Evolutionary conservation across 2,329 filamentous ascomycete genomes (phyloP).

Genomic region (Aspergillus hiratsukae): DNA sequence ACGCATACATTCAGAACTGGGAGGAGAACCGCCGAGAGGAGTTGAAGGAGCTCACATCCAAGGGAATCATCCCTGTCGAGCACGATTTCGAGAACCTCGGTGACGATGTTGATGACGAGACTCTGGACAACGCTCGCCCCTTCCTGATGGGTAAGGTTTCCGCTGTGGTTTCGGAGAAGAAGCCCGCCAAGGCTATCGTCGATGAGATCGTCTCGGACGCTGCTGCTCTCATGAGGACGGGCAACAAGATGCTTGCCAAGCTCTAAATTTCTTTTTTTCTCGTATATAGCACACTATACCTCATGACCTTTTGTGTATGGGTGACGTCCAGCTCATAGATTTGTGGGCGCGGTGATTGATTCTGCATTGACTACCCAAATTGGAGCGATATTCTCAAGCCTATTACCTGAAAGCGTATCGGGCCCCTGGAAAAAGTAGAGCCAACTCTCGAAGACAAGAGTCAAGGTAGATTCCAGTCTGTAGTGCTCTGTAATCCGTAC

Average conservation of each 20-base stretch:
- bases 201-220: conserved; percentile 91
- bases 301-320: not conserved
- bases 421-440: too few species aligned
- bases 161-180: conserved; percentile 88
- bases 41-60: conserved; percentile 84
- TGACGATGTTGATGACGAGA: conserved; percentile 70
- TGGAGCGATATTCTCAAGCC: not conserved
- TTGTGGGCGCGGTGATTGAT: not conserved
- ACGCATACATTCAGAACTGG: conserved; percentile 93
- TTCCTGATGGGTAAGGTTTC: conserved; percentile 97
- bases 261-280: conserved; percentile 48
- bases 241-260: conserved; percentile 65
- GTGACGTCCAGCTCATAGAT: not conserved
- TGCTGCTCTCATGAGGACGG: conserved; percentile 63
- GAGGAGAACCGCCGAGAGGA: conserved; percentile 84
- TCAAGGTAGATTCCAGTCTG: not conserved
- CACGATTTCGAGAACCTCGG: conserved; percentile 82
- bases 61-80: conserved; percentile 92
- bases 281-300: conserved; percentile 4
- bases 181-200: conserved; percentile 83
- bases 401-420: not conserved
- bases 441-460: not conserved
- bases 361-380: not conserved
- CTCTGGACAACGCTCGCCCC: conserved; percentile 84
- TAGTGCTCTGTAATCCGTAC: not conserved